Evolutionary conservation across 495 filamentous ascomycete genomes (phyloP).

Genomic region (Aspergillus campestris): DNA sequence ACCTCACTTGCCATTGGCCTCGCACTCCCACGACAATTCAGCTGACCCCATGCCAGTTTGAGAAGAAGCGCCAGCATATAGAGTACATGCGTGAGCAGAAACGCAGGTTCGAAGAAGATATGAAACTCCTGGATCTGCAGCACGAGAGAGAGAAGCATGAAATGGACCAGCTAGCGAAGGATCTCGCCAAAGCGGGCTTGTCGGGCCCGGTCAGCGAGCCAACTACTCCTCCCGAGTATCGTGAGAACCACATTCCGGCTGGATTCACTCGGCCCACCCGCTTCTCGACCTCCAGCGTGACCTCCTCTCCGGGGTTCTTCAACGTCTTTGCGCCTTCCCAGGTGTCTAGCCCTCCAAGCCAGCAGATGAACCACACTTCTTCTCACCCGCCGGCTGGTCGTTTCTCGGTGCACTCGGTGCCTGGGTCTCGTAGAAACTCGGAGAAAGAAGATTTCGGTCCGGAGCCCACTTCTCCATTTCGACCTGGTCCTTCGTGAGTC

Average conservation of each 20-base stretch:
- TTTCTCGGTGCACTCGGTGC: conserved; percentile 68
- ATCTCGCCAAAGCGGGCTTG: conserved; percentile 54
- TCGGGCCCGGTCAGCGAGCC: conserved; percentile 81
- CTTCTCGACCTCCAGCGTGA: conserved; percentile 75
- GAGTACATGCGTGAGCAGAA: conserved; percentile 80
- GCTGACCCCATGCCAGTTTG: conserved; percentile 53
- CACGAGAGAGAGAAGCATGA: conserved; percentile 72
- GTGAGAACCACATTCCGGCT: conserved; percentile 64
- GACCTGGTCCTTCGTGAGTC: conserved; percentile 35
- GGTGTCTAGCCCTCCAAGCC: conserved; percentile 50
- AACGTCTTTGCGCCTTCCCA: conserved; percentile 66
- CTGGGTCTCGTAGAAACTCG: conserved; percentile 65
- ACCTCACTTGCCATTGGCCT: neutral
- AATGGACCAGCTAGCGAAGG: conserved; percentile 70
- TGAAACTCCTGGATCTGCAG: conserved; percentile 76
- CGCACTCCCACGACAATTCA: neutral
- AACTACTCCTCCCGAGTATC: conserved; percentile 93
- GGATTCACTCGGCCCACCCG: conserved; percentile 69
- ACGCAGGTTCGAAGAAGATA: conserved; percentile 75
- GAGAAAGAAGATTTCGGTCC: conserved; percentile 38
- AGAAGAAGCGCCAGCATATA: conserved; percentile 84
- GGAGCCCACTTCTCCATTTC: conserved; percentile 26
- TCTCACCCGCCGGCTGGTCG: conserved; percentile 34
- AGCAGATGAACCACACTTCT: conserved; percentile 39
- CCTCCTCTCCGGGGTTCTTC: conserved; percentile 68